Evolutionary conservation across 306 rosid genomes (phyloP).

Genomic region (Cucurbita argyrosperma): DNA sequence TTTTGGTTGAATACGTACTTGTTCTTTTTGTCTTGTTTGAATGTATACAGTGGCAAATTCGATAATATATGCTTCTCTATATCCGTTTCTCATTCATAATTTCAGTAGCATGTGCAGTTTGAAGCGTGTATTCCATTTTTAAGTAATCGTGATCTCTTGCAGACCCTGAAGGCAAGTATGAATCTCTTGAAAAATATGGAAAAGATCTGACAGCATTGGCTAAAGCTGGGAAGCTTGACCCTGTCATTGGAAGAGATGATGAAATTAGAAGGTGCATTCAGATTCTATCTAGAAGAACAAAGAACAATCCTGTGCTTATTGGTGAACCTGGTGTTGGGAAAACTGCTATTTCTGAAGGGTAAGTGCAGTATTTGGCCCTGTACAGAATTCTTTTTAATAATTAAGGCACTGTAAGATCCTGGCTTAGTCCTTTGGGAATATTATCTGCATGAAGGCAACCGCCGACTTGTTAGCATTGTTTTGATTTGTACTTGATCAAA

Average conservation of each 20-base stretch:
- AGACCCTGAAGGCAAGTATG: slow-evolving; percentile 99
- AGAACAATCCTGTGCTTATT: slow-evolving; percentile 92
- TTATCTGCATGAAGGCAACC: not conserved
- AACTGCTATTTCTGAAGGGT: slow-evolving; percentile 99
- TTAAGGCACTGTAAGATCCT: not conserved
- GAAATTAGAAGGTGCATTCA: slow-evolving; percentile 98
- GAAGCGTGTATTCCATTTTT: not conserved
- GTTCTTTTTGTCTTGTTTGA: not conserved
- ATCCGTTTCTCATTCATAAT: not conserved
- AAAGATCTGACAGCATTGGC: slow-evolving; percentile 98
- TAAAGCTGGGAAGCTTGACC: slow-evolving; percentile 86
- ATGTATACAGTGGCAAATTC: no score
- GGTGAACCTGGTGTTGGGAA: slow-evolving; percentile 99
- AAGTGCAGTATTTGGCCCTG: slow-evolving; percentile 11
- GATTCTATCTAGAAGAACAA: slow-evolving; percentile 95
- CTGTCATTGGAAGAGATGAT: slow-evolving; percentile 98
- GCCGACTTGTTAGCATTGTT: not conserved
- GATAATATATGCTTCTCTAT: not conserved
- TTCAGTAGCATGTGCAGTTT: slow-evolving; percentile 1
- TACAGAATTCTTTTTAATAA: not conserved
- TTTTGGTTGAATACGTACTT: not conserved
- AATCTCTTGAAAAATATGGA: slow-evolving; percentile 88
- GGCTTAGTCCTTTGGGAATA: not conserved
- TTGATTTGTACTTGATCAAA: not conserved
- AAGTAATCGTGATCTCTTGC: slow-evolving; percentile 20